Conservation (phyloP, 129 eudicot species). For the carrot (Daucus carota) region DNA sequence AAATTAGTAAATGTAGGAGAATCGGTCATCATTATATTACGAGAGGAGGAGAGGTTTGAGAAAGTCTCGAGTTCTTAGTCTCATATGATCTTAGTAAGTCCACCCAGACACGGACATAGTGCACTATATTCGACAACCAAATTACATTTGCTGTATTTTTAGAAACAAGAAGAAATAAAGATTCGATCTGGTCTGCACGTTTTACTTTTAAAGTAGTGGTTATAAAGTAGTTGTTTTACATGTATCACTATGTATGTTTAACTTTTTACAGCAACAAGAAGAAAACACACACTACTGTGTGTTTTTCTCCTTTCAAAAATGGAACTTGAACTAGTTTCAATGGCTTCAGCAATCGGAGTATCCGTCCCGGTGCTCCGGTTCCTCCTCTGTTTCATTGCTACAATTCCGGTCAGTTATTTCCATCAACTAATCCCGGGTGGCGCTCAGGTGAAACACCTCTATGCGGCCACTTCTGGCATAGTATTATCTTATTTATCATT, state of each 20-base stretch:
- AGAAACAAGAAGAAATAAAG: no score
- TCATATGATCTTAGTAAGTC: no score
- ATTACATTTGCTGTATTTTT: no score
- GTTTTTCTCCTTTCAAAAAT: background rate
- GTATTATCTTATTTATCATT: constrained; percentile 62
- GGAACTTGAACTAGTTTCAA: constrained; percentile 39
- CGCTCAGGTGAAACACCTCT: constrained; percentile 52
- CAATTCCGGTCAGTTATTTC: constrained; percentile 66
- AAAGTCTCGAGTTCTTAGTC: no score
- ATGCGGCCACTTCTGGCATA: constrained; percentile 67
- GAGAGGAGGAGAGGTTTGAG: no score
- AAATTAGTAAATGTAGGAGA: no score
- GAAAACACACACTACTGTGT: background rate
- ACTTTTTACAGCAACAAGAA: background rate
- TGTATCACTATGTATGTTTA: no score
- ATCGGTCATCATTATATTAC: no score
- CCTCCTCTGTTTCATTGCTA: constrained; percentile 62
- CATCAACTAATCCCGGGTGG: constrained; percentile 78
- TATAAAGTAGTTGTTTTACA: no score
- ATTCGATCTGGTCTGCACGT: background rate
- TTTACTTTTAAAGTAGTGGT: no score
- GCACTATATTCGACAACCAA: no score
- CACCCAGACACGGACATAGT: no score
- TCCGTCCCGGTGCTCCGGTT: constrained; percentile 73
- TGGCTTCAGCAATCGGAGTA: constrained; percentile 75